These are phyloP conservation scores for Rhododendron vialii DNA, from an alignment of 148 eudicot genomes.

Conservation along the genomic window DNA sequence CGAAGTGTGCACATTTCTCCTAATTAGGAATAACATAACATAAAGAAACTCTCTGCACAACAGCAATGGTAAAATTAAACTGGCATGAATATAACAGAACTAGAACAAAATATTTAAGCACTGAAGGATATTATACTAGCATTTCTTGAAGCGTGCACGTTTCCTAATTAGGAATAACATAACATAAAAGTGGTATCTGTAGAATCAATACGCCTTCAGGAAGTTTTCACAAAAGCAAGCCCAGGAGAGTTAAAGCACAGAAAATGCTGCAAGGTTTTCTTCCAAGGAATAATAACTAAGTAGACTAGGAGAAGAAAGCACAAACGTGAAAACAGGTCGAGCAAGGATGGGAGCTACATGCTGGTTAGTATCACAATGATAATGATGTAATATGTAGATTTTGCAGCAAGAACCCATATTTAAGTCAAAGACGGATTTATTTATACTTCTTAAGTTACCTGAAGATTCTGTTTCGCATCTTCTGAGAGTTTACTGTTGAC, in stretches of 20 bases:
- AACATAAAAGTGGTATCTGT: not conserved
- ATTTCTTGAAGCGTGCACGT: not conserved
- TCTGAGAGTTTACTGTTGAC: conserved; percentile 44
- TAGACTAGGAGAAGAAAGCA: not conserved
- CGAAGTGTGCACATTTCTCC: not conserved
- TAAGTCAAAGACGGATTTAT: not conserved
- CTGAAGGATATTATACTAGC: not conserved
- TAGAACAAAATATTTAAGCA: not conserved
- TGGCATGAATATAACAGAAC: not conserved
- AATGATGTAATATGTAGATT: not conserved
- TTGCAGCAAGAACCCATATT: not conserved
- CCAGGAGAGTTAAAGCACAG: not conserved
- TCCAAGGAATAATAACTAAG: not conserved
- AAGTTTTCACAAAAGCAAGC: not conserved
- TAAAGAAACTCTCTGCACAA: not conserved
- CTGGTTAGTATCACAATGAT: not conserved
- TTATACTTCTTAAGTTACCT: conserved; percentile 34
- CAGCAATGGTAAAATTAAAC: not conserved
- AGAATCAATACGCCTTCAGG: not conserved
- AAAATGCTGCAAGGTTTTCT: not conserved
- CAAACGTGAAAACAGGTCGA: not conserved
- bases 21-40: not conserved
- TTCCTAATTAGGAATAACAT: not conserved
- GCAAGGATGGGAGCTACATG: not conserved
- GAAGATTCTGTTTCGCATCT: conserved; percentile 62